Conservation (phyloP, 176 grass and related monocot genomes). For the Secale cereale region DNA sequence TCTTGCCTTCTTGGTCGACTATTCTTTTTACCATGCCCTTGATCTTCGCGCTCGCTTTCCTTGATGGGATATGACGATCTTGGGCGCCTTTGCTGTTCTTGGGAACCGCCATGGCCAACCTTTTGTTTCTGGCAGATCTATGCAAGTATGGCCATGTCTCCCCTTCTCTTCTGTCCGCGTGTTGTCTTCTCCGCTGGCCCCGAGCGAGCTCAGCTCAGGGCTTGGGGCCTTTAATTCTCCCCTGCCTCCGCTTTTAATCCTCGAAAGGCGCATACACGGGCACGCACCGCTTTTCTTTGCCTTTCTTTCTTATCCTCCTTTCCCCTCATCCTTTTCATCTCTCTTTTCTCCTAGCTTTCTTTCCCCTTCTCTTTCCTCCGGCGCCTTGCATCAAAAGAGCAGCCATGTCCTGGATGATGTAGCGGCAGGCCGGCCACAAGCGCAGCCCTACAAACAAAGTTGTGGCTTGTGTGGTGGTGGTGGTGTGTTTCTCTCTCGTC, state of each 20-base stretch:
- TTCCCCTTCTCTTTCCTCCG: slow-evolving; percentile 33
- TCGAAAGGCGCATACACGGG: slow-evolving; percentile 86
- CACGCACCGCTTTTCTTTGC: slow-evolving; percentile 56
- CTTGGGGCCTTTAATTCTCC: slow-evolving; percentile 66
- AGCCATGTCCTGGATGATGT: slow-evolving; percentile 65
- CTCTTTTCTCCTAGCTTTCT: slow-evolving; percentile 63
- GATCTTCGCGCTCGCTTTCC: slow-evolving; percentile 21
- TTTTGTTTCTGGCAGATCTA: slow-evolving; percentile 63
- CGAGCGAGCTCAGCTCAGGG: slow-evolving; percentile 47
- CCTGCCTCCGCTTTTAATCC: slow-evolving; percentile 67
- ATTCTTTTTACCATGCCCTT: slow-evolving; percentile 20
- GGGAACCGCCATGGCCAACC: slow-evolving; percentile 44
- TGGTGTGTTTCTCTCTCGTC: slow-evolving; percentile 68
- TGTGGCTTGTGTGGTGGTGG: slow-evolving; percentile 36
- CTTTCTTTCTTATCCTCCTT: slow-evolving; percentile 65
- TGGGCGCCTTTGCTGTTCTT: slow-evolving; percentile 33
- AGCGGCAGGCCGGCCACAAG: slow-evolving; percentile 40
- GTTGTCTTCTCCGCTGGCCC: slow-evolving; percentile 69
- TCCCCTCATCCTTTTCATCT: slow-evolving; percentile 47
- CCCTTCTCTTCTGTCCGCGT: slow-evolving; percentile 8
- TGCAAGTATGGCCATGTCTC: slow-evolving; percentile 33
- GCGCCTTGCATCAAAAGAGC: slow-evolving; percentile 64
- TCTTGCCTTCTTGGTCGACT: slow-evolving; percentile 31
- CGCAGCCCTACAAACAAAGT: slow-evolving; percentile 80
- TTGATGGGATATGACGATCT: slow-evolving; percentile 24